Evolutionary conservation across 495 filamentous ascomycete genomes (phyloP), one percentile per base, ranked within the genome.

Genomic region (Cladorrhinum samala): DNA sequence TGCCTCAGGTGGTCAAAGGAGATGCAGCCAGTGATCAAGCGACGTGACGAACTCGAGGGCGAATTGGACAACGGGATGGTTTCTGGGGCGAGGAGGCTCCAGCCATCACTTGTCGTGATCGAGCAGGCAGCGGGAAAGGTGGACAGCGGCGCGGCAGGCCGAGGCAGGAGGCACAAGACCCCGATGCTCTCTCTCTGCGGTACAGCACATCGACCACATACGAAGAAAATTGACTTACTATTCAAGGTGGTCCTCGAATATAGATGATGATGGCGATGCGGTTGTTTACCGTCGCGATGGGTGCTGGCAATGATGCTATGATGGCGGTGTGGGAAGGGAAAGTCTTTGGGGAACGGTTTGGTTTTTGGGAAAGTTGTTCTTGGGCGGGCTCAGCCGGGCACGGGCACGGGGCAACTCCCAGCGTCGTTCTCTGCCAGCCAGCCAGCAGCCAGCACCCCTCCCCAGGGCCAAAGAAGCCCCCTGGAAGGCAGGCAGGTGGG

Each of bases 351-450:
- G 56, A 53, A 55, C 54, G 48, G 63, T 59, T 62, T 64, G 54
- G 65, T 64, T 66, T 68, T 68, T 68, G 65, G n/a, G 27, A 68
- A 68, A 68, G 65, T 68, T 68, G 65, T 68, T 68, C 63, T 68
- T 59, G 65, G 56, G 60, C 57, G 59, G 49, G 53, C 53, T 52
- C 54, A 55, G 47, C 57, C 54, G 58, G 54, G 52, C 57, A 42
- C 57, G 57, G 43, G 53, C 45, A 47, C 45, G 45, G 45, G 45
- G 24, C 45, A 47, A 45, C 13, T 24, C 20, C 45, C 21, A 23
- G 45, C 27, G 27, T 33, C 27, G 27, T 33, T 11, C 11, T 33
- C 11, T 33, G 27, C 27, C 21, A 2, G 23, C 45, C 45, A 58
- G 53, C 54, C 47, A 48, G 50, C 45, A 58, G 53, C 54, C 47